Evolutionary conservation across 192 early-diverging fungal genomes (phyloP).

Genomic region (Mortierella hygrophila): DNA sequence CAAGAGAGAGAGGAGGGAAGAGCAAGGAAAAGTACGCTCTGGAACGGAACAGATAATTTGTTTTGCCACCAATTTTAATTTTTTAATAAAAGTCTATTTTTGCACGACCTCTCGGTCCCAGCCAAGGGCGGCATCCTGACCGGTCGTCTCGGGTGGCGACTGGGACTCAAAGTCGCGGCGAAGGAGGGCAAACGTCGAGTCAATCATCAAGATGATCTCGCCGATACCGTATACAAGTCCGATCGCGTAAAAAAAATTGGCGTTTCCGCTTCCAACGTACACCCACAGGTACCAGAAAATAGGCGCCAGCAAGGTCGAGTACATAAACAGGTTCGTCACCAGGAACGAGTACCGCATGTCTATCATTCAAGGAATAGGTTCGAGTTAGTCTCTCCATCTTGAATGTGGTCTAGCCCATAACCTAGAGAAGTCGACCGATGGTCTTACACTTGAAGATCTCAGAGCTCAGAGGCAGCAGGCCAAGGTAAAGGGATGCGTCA

Average conservation of each 20-base stretch:
- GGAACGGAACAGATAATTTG: too few species aligned
- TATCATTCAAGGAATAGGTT: slow-evolving; percentile 22
- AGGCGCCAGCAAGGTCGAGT: slow-evolving; percentile 83
- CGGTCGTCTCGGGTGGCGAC: slow-evolving; percentile 26
- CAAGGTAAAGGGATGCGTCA: slow-evolving; percentile 87
- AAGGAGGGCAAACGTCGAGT: slow-evolving; percentile 82
- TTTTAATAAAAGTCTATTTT: slow-evolving; percentile 4
- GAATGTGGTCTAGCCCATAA: background rate
- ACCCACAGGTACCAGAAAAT: slow-evolving; percentile 97
- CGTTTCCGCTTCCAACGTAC: slow-evolving; percentile 95
- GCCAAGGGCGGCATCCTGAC: background rate
- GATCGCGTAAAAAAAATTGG: slow-evolving; percentile 98
- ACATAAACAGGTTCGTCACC: slow-evolving; percentile 76
- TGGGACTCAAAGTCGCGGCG: slow-evolving; percentile 82
- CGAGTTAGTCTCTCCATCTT: background rate
- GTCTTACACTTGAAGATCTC: slow-evolving; percentile 91
- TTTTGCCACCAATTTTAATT: slow-evolving; percentile 10
- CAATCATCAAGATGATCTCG: slow-evolving; percentile 88
- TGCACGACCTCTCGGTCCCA: slow-evolving; percentile 48
- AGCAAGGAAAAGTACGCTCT: too few species aligned
- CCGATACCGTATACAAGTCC: slow-evolving; percentile 92
- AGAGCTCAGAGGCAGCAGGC: slow-evolving; percentile 81
- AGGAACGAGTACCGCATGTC: slow-evolving; percentile 89
- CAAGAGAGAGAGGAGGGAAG: background rate
- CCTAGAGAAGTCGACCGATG: background rate